These are phyloP conservation scores for Chrysoporthe cubensis DNA, from an alignment of 2,329 filamentous ascomycete genomes.

Conservation along the genomic window DNA sequence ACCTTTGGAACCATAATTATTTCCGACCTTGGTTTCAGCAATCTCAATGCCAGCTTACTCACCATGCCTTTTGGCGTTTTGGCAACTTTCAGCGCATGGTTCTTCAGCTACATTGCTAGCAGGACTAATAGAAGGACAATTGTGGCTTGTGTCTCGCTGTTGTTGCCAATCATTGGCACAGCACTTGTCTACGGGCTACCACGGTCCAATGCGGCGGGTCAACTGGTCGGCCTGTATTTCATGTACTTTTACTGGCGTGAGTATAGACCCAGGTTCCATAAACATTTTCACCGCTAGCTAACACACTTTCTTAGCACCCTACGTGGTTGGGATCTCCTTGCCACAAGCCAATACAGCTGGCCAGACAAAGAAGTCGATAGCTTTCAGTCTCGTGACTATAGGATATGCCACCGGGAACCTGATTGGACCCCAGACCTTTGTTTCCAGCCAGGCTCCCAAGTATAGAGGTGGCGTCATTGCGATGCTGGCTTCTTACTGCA, in stretches of 20 bases:
- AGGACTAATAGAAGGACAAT: constrained; percentile 19
- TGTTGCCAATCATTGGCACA: constrained; percentile 24
- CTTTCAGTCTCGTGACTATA: constrained; percentile 44
- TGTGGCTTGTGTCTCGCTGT: constrained; percentile 18
- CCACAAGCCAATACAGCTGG: constrained; percentile 36
- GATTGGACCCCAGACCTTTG: constrained; percentile 47
- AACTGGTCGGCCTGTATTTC: constrained; percentile 25
- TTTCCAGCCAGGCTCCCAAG: constrained; percentile 42
- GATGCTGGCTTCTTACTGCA: constrained; percentile 42
- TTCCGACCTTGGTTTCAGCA: constrained; percentile 21
- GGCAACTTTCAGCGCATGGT: constrained; percentile 25
- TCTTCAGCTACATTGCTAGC: constrained; percentile 25
- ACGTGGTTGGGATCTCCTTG: constrained; percentile 35
- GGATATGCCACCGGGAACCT: constrained; percentile 46
- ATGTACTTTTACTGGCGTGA: constrained; percentile 29
- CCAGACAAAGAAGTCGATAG: constrained; percentile 45
- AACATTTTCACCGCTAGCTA: not conserved
- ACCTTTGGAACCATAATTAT: constrained; percentile 29
- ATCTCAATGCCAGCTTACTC: constrained; percentile 24
- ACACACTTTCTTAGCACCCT: constrained; percentile 31
- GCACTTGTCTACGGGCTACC: constrained; percentile 24
- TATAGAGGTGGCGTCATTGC: constrained; percentile 43
- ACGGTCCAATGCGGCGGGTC: constrained; percentile 20
- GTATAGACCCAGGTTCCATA: not conserved
- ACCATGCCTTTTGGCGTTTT: constrained; percentile 26